phyloP scores from a whole-genome alignment of 2,329 filamentous ascomycete genomes.

The Colletotrichum paranaense region DNA sequence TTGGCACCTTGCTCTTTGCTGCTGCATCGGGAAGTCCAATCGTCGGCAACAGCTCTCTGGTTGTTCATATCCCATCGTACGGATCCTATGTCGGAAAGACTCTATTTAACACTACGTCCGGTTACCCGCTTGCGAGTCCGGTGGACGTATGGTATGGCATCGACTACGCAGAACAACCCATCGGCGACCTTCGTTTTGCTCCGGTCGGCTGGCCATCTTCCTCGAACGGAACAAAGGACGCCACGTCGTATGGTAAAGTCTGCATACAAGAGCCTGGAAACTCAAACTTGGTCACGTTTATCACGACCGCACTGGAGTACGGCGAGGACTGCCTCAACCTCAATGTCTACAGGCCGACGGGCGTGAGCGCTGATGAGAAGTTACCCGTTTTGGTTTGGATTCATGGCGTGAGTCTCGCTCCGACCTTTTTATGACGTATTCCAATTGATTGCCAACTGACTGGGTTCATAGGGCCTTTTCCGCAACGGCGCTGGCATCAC shows the following conservation, averaged over 20 bases:
- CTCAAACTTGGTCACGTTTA: constrained; percentile 12
- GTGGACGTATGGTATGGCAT: constrained; percentile 24
- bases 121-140: constrained; percentile 4
- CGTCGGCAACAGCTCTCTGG: background rate
- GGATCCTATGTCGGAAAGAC: constrained; percentile 11
- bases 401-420: constrained; percentile 20
- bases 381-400: constrained; percentile 37
- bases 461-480: background rate
- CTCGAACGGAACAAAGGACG: constrained; percentile 2
- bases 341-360: constrained; percentile 26
- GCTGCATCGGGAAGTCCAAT: background rate
- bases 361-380: constrained; percentile 5
- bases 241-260: constrained; percentile 7
- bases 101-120: constrained; percentile 6
- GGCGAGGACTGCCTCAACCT: constrained; percentile 32
- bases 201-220: background rate
- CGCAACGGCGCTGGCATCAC: constrained; percentile 25
- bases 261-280: constrained; percentile 22
- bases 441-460: background rate
- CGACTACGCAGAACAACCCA: constrained; percentile 14
- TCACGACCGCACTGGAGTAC: background rate
- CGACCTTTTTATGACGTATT: background rate
- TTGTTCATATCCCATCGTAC: background rate
- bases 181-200: background rate
- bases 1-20: background rate